Evolutionary conservation across 768 basidiomycete genomes (phyloP), one percentile per base, ranked within the genome.

Genomic region (Trametes punicea): DNA sequence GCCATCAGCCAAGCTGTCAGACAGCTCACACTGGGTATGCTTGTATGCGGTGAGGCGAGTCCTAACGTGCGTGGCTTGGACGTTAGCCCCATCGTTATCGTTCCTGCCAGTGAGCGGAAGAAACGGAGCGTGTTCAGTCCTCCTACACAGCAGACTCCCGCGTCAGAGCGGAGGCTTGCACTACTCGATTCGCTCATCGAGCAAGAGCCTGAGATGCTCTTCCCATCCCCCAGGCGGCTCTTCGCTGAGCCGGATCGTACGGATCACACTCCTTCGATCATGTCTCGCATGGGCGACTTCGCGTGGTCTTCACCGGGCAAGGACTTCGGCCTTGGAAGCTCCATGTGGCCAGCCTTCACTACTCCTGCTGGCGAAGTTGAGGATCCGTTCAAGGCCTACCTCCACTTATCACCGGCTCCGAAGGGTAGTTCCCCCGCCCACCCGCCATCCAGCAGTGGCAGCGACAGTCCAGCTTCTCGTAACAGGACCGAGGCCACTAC

Each of bases 11-110:
- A 54, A 10, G 41, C 47, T 1, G 47, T 50, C 0, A 88, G 85
- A 54, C 87, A 91, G 64, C 65, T 88, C 16, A 84, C 84, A 27
- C 72, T 91, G 40, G 78, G 81, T 51, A 81, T 86, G 79, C 73
- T 89, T 26, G 76, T 81, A 38, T 76, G 75, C 15, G 81, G 80
- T 31, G 71, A 75, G 18, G 70, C 74, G 9, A 87, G 81, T 59
- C 75, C 55, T 9, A 62, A 20, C 33, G 59, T 62, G 20, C 50
- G 62, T 30, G 62, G 66, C 11, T 31, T 77, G 45, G 76, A 75
- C 55, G 70, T 67, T 29, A 70, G 68, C 51, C 72, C 68, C n/a
- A 60, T 68, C 33, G 62, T 67, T 20, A 64, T 69, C 45, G 67
- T 65, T 16, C 67, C 68, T 25, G 63, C 62, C 8, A 65, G 64